A percentile compares a stretch with the other conserved stretches of the same genome.
Conservation (phyloP, 2,329 filamentous ascomycete species). For the Sarocladium oryzae region DNA sequence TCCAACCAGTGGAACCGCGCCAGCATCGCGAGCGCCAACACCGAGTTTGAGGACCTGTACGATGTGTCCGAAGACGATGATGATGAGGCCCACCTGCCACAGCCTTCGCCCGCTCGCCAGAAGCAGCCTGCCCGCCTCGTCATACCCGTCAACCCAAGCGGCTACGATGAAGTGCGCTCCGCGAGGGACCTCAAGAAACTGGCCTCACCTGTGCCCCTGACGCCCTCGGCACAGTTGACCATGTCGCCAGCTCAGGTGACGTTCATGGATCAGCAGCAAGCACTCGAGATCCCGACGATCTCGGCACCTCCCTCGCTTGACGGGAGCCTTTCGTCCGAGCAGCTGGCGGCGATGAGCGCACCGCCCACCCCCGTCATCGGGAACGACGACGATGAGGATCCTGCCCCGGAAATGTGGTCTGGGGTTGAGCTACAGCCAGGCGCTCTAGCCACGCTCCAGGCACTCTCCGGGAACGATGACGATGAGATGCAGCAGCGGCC, state of each 20-base stretch:
- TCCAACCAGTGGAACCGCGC: constrained; percentile 58
- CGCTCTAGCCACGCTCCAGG: constrained; percentile 73
- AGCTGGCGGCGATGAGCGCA: constrained; percentile 75
- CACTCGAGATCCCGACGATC: constrained; percentile 62
- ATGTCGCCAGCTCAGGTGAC: constrained; percentile 71
- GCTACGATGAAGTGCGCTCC: constrained; percentile 35
- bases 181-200: constrained; percentile 41
- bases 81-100: constrained; percentile 50
- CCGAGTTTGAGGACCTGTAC: constrained; percentile 72
- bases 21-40: constrained; percentile 57
- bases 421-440: constrained; percentile 71
- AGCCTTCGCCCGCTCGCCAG: constrained; percentile 12
- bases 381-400: constrained; percentile 42
- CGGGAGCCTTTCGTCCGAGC: constrained; percentile 82
- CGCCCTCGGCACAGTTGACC: constrained; percentile 60
- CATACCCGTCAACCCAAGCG: constrained; percentile 37
- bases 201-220: constrained; percentile 48
- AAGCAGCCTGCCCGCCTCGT: constrained; percentile 38
- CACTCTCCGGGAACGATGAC: constrained; percentile 60
- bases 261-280: constrained; percentile 58
- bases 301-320: constrained; percentile 85
- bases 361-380: constrained; percentile 75
- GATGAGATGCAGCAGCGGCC: constrained; percentile 57
- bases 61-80: constrained; percentile 80
- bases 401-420: constrained; percentile 58